Percentiles rank a stretch among this genome's conserved stretches.
Evolutionary conservation across 2,329 filamentous ascomycete species (phyloP).

Genomic region (Penicillium sp.): DNA sequence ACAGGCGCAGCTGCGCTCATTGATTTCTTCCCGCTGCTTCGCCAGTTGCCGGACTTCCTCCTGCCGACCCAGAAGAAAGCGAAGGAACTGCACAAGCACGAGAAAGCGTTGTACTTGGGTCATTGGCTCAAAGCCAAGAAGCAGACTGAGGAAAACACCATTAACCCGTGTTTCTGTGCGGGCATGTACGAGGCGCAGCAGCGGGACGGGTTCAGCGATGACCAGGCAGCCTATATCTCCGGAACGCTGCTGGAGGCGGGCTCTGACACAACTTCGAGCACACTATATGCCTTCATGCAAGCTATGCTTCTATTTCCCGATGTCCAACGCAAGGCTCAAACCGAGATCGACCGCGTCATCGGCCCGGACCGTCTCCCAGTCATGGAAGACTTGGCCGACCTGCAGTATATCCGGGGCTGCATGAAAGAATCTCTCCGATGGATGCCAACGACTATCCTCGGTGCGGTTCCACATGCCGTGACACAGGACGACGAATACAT

Average conservation of each 20-base stretch:
- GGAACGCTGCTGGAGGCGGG: constrained; percentile 47
- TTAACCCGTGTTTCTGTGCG: constrained; percentile 33
- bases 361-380: constrained; percentile 33
- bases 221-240: constrained; percentile 35
- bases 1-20: constrained; percentile 48
- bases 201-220: constrained; percentile 35
- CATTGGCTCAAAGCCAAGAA: constrained; percentile 48
- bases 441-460: constrained; percentile 49
- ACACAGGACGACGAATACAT: constrained; percentile 53
- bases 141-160: constrained; percentile 31
- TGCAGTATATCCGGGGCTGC: constrained; percentile 39
- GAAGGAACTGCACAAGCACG: constrained; percentile 46
- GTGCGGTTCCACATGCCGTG: constrained; percentile 50
- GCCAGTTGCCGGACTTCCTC: constrained; percentile 47
- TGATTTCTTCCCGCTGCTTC: constrained; percentile 51
- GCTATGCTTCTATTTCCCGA: constrained; percentile 52
- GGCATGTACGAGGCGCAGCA: constrained; percentile 35
- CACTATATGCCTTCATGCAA: constrained; percentile 53
- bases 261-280: constrained; percentile 54
- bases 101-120: constrained; percentile 46
- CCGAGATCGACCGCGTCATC: constrained; percentile 38
- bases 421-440: constrained; percentile 42
- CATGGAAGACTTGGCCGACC: constrained; percentile 32
- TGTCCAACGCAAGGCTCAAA: constrained; percentile 45
- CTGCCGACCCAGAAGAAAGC: constrained; percentile 43